Percentiles rank a stretch among this genome's conserved stretches.
phyloP scores from a whole-genome alignment of 306 rosid genomes.

The Cicer yamashitae region DNA sequence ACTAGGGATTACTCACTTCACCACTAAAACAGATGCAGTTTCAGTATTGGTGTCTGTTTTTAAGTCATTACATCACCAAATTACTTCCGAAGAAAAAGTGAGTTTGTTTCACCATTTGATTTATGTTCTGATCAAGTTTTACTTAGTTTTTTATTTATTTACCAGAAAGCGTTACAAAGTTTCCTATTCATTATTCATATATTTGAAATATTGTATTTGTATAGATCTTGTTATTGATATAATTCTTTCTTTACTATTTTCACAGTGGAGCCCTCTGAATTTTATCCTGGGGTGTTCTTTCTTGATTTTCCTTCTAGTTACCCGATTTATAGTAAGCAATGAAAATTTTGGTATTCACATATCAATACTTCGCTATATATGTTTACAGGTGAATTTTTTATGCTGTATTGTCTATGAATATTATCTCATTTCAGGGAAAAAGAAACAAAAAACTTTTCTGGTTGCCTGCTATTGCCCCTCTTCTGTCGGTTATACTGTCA shows the following conservation, averaged over 20 bases:
- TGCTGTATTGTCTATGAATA: background rate
- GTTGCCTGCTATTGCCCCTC: slow-evolving; percentile 82
- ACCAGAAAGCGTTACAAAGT: background rate
- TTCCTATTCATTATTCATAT: background rate
- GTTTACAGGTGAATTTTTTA: slow-evolving; percentile 11
- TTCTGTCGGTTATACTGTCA: slow-evolving; percentile 71
- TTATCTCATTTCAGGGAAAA: slow-evolving; percentile 60
- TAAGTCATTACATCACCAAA: slow-evolving; percentile 51
- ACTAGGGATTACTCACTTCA: slow-evolving; percentile 70
- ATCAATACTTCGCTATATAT: background rate
- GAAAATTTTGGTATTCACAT: background rate
- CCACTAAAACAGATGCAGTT: slow-evolving; percentile 66
- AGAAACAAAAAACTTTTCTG: slow-evolving; percentile 76
- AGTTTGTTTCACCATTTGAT: slow-evolving; percentile 37
- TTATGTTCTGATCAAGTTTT: slow-evolving; percentile 1
- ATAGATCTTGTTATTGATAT: background rate
- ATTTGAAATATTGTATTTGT: background rate
- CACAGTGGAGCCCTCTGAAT: slow-evolving; percentile 79
- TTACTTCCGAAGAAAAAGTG: slow-evolving; percentile 46
- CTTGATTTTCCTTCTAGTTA: slow-evolving; percentile 69
- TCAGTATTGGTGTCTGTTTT: slow-evolving; percentile 71
- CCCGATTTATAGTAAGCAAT: slow-evolving; percentile 73
- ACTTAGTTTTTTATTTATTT: background rate
- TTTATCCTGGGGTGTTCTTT: slow-evolving; percentile 77
- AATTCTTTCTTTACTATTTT: slow-evolving; percentile 10